phyloP scores from a whole-genome alignment of 345 rosid genomes.

The Toxicodendron radicans region DNA sequence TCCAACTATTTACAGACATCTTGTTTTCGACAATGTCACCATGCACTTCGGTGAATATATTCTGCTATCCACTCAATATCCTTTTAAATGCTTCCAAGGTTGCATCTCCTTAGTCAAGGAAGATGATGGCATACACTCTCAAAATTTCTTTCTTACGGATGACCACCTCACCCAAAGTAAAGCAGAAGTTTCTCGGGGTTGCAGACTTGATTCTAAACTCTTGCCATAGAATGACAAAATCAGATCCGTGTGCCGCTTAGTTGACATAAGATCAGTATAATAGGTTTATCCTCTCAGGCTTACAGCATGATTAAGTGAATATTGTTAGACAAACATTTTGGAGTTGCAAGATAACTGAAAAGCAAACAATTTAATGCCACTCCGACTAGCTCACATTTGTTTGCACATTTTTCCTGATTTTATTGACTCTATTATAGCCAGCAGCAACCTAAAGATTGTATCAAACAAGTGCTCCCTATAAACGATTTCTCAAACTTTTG shows the following conservation, averaged over 20 bases:
- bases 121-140: background rate
- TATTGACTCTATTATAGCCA: background rate
- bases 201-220: background rate
- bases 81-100: background rate
- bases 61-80: too few relatives aligned
- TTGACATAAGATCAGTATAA: background rate
- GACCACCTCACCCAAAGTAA: background rate
- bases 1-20: background rate
- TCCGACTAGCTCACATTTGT: too few relatives aligned
- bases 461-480: background rate
- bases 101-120: background rate
- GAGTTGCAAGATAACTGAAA: background rate
- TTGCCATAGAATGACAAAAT: background rate
- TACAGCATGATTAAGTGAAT: background rate
- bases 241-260: background rate
- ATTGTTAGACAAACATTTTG: background rate
- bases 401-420: background rate
- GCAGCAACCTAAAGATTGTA: background rate
- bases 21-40: background rate
- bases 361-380: background rate
- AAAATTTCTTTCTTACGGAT: background rate
- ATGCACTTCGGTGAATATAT: background rate
- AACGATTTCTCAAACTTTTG: background rate
- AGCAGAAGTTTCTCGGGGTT: background rate
- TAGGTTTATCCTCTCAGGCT: background rate